Conservation (phyloP, 805 yeast species). For the Yarrowia keelungensis region DNA sequence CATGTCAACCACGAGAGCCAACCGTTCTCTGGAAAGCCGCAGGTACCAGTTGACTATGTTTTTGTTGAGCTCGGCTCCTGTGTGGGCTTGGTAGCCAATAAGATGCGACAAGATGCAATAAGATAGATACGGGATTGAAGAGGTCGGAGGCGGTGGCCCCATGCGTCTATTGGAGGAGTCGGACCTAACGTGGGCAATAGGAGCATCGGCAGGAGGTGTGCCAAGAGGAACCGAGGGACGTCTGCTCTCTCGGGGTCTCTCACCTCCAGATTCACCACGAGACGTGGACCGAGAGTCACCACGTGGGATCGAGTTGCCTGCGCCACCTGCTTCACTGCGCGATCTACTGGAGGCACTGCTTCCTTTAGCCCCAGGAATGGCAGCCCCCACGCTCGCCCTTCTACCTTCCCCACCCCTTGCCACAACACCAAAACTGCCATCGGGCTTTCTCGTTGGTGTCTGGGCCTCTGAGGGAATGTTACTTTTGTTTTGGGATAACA, state of each 20-base stretch:
- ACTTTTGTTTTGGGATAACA: not conserved
- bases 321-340: not conserved
- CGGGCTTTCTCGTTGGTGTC: not conserved
- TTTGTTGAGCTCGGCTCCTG: slow-evolving; percentile 34
- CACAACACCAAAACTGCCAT: slow-evolving; percentile 6
- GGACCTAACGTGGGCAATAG: not conserved
- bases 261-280: not conserved
- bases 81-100: slow-evolving; percentile 28
- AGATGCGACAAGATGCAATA: slow-evolving; percentile 24
- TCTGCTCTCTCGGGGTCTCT: too few species aligned
- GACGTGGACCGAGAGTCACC: not conserved
- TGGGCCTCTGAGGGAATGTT: not conserved
- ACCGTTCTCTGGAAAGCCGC: slow-evolving; percentile 16
- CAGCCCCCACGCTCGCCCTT: not conserved
- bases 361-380: not conserved
- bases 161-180: not conserved
- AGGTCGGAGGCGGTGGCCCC: not conserved
- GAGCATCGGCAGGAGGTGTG: too few species aligned
- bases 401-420: not conserved
- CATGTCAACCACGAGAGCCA: slow-evolving; percentile 20
- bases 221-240: too few species aligned
- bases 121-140: slow-evolving; percentile 22
- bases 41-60: slow-evolving; percentile 35
- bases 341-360: not conserved
- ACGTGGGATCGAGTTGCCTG: not conserved